phyloP scores from a whole-genome alignment of 305 asterid species.

The Solanum hybrid region DNA sequence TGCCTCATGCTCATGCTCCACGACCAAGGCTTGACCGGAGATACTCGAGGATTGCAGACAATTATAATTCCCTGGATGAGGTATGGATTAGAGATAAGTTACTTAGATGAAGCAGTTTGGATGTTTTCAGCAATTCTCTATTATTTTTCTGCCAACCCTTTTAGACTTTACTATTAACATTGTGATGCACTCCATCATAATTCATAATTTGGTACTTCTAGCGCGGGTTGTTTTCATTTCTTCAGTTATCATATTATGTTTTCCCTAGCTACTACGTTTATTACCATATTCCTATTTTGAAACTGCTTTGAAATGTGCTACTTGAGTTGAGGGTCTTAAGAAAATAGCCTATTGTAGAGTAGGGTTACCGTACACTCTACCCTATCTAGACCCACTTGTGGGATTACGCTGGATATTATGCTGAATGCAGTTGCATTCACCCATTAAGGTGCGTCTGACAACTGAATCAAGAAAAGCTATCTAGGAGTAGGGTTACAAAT shows the following conservation, averaged over 20 bases:
- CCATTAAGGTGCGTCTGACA: neutral
- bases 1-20: slow-evolving; percentile 21
- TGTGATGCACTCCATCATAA: neutral
- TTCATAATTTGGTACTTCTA: neutral
- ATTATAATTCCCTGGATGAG: slow-evolving; percentile 70
- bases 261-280: neutral
- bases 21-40: slow-evolving; percentile 60
- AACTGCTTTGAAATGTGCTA: neutral
- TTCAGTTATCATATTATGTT: neutral
- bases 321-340: neutral
- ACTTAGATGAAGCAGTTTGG: neutral
- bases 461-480: neutral
- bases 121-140: neutral
- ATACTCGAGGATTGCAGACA: slow-evolving; percentile 87
- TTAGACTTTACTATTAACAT: neutral
- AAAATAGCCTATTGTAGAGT: neutral
- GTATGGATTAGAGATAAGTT: slow-evolving; percentile 25
- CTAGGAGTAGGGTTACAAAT: neutral
- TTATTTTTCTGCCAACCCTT: neutral
- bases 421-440: neutral
- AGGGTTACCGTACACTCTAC: neutral
- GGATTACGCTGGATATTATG: neutral
- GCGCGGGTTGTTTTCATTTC: neutral
- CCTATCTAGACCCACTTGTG: neutral
- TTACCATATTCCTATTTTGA: neutral